Conservation (phyloP, 495 filamentous ascomycete genomes). For the Aspergillus carlsbadensis region DNA sequence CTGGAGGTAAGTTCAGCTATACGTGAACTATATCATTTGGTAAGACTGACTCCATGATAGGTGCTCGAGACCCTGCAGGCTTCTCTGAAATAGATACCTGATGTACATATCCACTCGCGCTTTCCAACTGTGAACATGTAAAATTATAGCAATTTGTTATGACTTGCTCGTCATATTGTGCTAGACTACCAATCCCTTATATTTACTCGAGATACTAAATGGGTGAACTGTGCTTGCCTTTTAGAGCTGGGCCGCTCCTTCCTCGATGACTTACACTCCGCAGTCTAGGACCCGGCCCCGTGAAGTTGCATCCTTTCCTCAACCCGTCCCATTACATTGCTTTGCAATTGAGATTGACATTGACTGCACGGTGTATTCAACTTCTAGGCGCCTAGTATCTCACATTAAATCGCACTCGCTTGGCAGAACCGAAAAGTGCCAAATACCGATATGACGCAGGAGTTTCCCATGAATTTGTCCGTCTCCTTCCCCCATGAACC, state of each 20-base stretch:
- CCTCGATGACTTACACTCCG: conserved; percentile 6
- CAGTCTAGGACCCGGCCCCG: no score
- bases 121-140: conserved; percentile 37
- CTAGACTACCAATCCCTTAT: conserved; percentile 11
- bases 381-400: not conserved
- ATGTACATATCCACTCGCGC: conserved; percentile 47
- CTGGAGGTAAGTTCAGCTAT: conserved; percentile 66
- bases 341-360: not conserved
- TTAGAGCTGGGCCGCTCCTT: conserved; percentile 5
- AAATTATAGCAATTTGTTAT: conserved; percentile 44
- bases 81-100: conserved; percentile 63
- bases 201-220: not conserved
- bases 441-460: not conserved
- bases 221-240: conserved; percentile 9
- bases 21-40: not conserved
- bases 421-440: not conserved
- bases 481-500: not conserved
- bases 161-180: conserved; percentile 16
- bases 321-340: not conserved
- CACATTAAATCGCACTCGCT: not conserved
- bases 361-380: not conserved
- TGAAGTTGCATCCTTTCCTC: not conserved
- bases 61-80: conserved; percentile 74
- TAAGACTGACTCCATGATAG: conserved; percentile 35
- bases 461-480: not conserved